Evolutionary conservation across 495 filamentous ascomycete species (phyloP).

Genomic region (Aspergillus sparsus): DNA sequence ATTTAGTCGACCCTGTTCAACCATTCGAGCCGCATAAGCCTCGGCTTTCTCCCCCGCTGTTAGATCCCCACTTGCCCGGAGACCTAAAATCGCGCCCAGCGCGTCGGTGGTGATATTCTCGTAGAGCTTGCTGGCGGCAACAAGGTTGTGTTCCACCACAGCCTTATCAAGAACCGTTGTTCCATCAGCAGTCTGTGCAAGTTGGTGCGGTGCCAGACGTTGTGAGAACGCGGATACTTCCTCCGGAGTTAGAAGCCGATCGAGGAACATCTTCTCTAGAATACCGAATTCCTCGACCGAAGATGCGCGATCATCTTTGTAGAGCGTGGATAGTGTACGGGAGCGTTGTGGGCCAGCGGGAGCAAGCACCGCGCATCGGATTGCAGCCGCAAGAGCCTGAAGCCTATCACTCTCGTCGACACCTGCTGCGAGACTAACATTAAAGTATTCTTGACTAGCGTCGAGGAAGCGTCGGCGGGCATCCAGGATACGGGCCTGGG

Average conservation of each 20-base stretch:
- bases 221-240: slow-evolving; percentile 86
- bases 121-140: slow-evolving; percentile 83
- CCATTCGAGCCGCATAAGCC: slow-evolving; percentile 89
- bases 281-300: slow-evolving; percentile 81
- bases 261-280: slow-evolving; percentile 96
- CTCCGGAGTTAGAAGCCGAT: slow-evolving; percentile 73
- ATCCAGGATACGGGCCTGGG: slow-evolving; percentile 90
- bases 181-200: slow-evolving; percentile 84
- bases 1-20: slow-evolving; percentile 83
- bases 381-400: slow-evolving; percentile 82
- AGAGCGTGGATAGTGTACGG: slow-evolving; percentile 74
- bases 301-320: slow-evolving; percentile 87
- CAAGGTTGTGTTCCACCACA: slow-evolving; percentile 92
- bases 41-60: slow-evolving; percentile 78
- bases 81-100: slow-evolving; percentile 73
- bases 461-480: slow-evolving; percentile 88
- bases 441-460: slow-evolving; percentile 83
- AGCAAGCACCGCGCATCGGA: slow-evolving; percentile 90
- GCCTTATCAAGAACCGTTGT: slow-evolving; percentile 92
- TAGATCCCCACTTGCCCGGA: slow-evolving; percentile 46
- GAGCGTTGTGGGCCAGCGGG: slow-evolving; percentile 87
- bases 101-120: slow-evolving; percentile 82
- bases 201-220: slow-evolving; percentile 80
- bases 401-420: slow-evolving; percentile 85
- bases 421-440: slow-evolving; percentile 69